phyloP scores from a whole-genome alignment of 2,329 filamentous ascomycete genomes.

The Penicillium sp. region DNA sequence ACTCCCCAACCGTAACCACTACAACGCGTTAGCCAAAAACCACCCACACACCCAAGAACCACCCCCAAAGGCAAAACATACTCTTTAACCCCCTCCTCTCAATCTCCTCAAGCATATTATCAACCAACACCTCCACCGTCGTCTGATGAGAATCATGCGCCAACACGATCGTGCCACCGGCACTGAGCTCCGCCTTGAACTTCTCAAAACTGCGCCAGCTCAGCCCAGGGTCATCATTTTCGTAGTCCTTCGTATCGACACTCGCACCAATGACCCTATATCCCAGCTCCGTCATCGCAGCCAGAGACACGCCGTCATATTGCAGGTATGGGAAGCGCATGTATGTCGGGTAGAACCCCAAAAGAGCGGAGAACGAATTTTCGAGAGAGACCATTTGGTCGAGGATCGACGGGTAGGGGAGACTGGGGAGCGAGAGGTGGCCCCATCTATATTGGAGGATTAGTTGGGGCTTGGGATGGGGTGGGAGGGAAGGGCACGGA shows the following conservation, averaged over 20 bases:
- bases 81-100: constrained; percentile 40
- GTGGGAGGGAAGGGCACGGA: constrained; percentile 16
- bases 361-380: constrained; percentile 36
- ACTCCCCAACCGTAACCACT: constrained; percentile 58
- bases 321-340: constrained; percentile 49
- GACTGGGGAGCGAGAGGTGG: constrained; percentile 39
- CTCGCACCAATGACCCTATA: constrained; percentile 47
- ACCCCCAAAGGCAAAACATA: constrained; percentile 16
- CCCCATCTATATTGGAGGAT: constrained; percentile 30
- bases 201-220: constrained; percentile 32
- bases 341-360: constrained; percentile 48
- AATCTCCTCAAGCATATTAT: constrained; percentile 38
- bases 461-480: neutral
- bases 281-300: constrained; percentile 40
- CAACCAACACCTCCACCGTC: constrained; percentile 35
- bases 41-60: neutral
- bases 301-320: constrained; percentile 32
- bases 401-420: constrained; percentile 33
- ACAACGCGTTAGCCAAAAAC: constrained; percentile 5
- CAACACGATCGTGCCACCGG: constrained; percentile 34
- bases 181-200: constrained; percentile 32
- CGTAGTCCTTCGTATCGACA: constrained; percentile 47
- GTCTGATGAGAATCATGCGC: constrained; percentile 40
- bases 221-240: constrained; percentile 31
- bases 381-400: constrained; percentile 45